Percentiles rank a stretch among this genome's conserved stretches.
phyloP scores from a whole-genome alignment of 108 stramenopile species.

The Cylindrotheca fusiformis region DNA sequence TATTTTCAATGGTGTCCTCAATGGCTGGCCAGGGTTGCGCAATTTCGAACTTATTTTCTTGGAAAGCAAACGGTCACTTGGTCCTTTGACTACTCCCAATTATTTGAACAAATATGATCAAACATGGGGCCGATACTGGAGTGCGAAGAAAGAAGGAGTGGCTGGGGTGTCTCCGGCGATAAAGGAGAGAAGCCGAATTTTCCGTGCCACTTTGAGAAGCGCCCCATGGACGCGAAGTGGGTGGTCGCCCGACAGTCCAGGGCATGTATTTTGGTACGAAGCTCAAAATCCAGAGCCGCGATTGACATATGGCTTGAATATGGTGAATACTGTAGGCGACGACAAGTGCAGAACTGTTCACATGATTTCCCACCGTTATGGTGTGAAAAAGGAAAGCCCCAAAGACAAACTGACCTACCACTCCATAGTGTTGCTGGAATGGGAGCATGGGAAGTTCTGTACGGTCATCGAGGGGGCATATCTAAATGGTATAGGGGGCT shows the following conservation, averaged over 20 bases:
- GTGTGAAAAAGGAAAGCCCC: conserved; percentile 41
- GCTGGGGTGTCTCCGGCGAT: conserved; percentile 33
- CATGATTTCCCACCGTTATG: conserved; percentile 70
- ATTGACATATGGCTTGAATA: conserved; percentile 41
- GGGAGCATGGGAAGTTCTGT: conserved; percentile 59
- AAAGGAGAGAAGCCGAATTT: conserved; percentile 25
- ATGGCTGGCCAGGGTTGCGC: conserved; percentile 64
- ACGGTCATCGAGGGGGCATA: conserved; percentile 63
- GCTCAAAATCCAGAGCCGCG: conserved; percentile 20
- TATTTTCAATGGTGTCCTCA: conserved; percentile 57
- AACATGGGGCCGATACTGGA: conserved; percentile 36
- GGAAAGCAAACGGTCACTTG: conserved; percentile 34
- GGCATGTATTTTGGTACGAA: conserved; percentile 56
- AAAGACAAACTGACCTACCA: conserved; percentile 56
- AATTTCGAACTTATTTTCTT: conserved; percentile 46
- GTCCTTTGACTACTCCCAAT: conserved; percentile 27
- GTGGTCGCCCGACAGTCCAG: conserved; percentile 50
- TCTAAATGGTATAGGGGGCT: conserved; percentile 67
- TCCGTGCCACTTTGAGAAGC: conserved; percentile 45
- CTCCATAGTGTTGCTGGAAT: conserved; percentile 58
- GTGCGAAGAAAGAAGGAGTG: conserved; percentile 32
- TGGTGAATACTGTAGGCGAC: conserved; percentile 34
- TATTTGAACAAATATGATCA: conserved; percentile 21
- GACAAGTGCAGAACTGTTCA: conserved; percentile 40
- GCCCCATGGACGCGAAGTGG: conserved; percentile 49